Percentiles rank a stretch among this genome's conserved stretches.
Evolutionary conservation across 495 filamentous ascomycete genomes (phyloP).

Genomic region (Pyronema omphalodes): DNA sequence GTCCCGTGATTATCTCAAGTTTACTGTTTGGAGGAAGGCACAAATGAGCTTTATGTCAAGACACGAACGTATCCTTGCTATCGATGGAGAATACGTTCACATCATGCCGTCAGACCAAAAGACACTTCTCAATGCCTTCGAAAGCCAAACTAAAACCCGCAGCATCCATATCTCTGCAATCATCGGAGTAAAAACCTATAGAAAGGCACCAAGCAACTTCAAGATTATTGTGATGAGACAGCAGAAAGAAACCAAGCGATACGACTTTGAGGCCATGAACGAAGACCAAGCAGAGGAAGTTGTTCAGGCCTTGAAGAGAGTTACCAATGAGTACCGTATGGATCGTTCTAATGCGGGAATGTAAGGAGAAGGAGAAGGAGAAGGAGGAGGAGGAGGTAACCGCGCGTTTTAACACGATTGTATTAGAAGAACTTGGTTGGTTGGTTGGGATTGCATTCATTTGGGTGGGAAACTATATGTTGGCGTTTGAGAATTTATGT

Average conservation of each 20-base stretch:
- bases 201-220: constrained; percentile 81
- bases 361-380: background rate
- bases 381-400: background rate
- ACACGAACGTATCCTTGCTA: constrained; percentile 63
- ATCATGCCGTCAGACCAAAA: constrained; percentile 58
- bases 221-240: constrained; percentile 30
- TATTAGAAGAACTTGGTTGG: too few species aligned
- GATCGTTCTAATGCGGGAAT: constrained; percentile 3
- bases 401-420: too few species aligned
- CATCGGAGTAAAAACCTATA: constrained; percentile 78
- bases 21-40: constrained; percentile 81
- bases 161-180: constrained; percentile 85
- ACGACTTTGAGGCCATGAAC: constrained; percentile 84
- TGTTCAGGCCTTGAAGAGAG: constrained; percentile 69
- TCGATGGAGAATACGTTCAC: constrained; percentile 92
- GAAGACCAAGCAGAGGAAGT: constrained; percentile 69
- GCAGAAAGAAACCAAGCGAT: constrained; percentile 63
- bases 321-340: constrained; percentile 36
- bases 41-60: constrained; percentile 81
- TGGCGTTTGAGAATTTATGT: too few species aligned
- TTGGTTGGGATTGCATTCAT: too few species aligned
- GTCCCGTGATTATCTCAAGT: constrained; percentile 40
- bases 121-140: constrained; percentile 28
- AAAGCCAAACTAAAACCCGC: constrained; percentile 58
- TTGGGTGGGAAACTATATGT: too few species aligned